Conservation (phyloP, 1,139 yeast genomes). For the Kodamaea sp. region DNA sequence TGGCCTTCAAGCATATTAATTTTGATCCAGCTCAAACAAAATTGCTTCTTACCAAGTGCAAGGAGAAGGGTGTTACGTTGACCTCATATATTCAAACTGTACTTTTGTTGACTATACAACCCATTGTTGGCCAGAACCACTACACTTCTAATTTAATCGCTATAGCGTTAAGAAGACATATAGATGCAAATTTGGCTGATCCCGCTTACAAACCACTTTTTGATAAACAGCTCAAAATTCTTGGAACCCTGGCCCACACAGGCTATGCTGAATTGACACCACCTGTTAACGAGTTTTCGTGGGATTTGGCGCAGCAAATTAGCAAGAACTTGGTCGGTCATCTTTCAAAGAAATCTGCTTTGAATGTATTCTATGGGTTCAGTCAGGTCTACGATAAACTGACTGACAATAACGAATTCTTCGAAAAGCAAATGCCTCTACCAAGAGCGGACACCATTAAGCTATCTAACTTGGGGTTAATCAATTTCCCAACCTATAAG, state of each 20-base stretch:
- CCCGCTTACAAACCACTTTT: constrained; percentile 20
- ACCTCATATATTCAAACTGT: constrained; percentile 36
- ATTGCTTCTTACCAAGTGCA: constrained; percentile 30
- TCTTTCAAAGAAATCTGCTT: constrained; percentile 24
- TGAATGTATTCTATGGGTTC: constrained; percentile 26
- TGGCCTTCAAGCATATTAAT: constrained; percentile 35
- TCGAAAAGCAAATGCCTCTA: constrained; percentile 25
- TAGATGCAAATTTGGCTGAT: constrained; percentile 18
- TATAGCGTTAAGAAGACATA: constrained; percentile 35
- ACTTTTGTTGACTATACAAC: constrained; percentile 29
- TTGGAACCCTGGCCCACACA: constrained; percentile 37
- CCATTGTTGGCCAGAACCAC: constrained; percentile 26
- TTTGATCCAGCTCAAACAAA: constrained; percentile 27
- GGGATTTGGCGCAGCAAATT: constrained; percentile 34
- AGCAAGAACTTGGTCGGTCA: constrained; percentile 22
- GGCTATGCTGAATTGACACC: constrained; percentile 34
- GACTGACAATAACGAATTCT: constrained; percentile 24
- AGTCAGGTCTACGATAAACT: constrained; percentile 18
- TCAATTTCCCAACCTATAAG: constrained; percentile 15
- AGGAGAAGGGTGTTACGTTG: constrained; percentile 31
- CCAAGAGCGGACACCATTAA: constrained; percentile 37
- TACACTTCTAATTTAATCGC: constrained; percentile 33
- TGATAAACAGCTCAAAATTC: constrained; percentile 25
- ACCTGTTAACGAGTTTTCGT: constrained; percentile 33
- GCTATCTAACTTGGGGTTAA: constrained; percentile 42